These are phyloP conservation scores for Orbilia oligospora DNA, from an alignment of 2,329 filamentous ascomycete genomes.

Conservation along the genomic window DNA sequence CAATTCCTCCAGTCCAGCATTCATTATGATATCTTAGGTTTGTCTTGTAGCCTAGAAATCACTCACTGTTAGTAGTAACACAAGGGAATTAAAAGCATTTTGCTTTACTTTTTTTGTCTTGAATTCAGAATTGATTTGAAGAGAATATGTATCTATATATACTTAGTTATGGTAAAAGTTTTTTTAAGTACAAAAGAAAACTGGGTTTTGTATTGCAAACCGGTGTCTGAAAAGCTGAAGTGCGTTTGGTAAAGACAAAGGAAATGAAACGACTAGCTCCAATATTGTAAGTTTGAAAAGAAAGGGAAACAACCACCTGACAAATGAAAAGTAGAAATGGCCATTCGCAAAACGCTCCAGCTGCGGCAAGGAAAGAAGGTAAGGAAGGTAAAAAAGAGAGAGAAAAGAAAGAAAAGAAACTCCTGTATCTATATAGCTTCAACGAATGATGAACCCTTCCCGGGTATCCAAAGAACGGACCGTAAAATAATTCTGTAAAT, in stretches of 20 bases:
- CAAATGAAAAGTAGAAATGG: neutral
- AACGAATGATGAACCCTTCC: conserved; percentile 20
- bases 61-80: neutral
- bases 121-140: neutral
- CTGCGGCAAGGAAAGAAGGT: neutral
- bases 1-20: neutral
- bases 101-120: neutral
- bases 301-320: neutral
- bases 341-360: neutral
- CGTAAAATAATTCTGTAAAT: neutral
- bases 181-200: conserved; percentile 26
- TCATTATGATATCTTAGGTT: neutral
- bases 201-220: conserved; percentile 3
- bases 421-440: conserved; percentile 2
- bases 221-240: conserved; percentile 1
- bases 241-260: neutral
- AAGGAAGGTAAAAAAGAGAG: neutral
- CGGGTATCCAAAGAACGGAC: too few relatives aligned
- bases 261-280: neutral
- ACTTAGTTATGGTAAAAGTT: neutral
- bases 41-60: neutral
- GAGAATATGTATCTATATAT: neutral
- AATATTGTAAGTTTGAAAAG: neutral
- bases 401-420: neutral
- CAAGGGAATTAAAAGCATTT: conserved; percentile 23